Evolutionary conservation across 148 eudicot genomes (phyloP), one percentile per base, ranked within the genome.

Genomic region (Rhododendron kiyosumense): DNA sequence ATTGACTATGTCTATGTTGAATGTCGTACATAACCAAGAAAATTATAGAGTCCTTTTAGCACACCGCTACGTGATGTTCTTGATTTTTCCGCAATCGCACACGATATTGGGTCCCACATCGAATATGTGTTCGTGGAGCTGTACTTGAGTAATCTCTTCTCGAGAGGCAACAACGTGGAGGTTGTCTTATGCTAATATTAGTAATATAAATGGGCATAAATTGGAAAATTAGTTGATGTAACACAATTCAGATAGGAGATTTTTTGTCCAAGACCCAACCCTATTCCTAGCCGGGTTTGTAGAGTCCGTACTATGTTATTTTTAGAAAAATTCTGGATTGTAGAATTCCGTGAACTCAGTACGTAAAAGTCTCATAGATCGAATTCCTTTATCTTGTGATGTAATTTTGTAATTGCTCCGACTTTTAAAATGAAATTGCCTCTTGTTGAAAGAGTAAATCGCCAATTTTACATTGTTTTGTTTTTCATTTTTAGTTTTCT

Each of bases 1-100:
- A 85, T 88, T 86, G 46, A 57, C 85, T 22, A 30, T 69, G 67
- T 75, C 80, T 28, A 6, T 84, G 32, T 80, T 79, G 84, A 63
- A 79, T 11, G 57, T 13, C 63, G 24, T 57, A 57, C 59, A 5
- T 3, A 52, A 11, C 57, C 18, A 61, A 8, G 11, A 61, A 61
- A 61, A 61, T 24, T 1, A 22, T 61, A 61, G 0, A 7, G 28
- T 61, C 26, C 24, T 61, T 41, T 0, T 0, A 0, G 12, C 11
- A n/a, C 28, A 61, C 22, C 0, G 12, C 3, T 24, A 2, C 28
- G 11, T 22, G 28, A 24, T 61, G 28, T 24, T 22, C 28, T 0
- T 61, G 12, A 7, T 7, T 7, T 22, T 2, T 24, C 10, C 7
- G 24, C 11, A 3, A 0, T 8, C 69, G 8, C 8, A 22, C 0